These are phyloP conservation scores for Hypomyces perniciosus DNA, from an alignment of 2,329 filamentous ascomycete species.

Conservation along the genomic window DNA sequence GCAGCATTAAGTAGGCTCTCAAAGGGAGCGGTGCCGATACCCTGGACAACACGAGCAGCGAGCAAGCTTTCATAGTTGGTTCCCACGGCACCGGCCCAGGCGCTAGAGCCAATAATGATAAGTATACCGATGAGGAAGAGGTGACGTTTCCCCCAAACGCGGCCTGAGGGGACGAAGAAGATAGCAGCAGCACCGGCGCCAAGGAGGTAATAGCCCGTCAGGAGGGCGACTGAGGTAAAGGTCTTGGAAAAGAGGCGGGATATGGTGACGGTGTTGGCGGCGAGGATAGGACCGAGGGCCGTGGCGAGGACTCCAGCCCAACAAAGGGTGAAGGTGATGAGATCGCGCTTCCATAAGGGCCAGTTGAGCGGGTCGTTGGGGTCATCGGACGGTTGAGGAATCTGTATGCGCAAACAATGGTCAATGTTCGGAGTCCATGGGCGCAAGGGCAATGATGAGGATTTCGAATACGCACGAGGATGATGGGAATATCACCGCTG, in stretches of 20 bases:
- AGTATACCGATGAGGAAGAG: constrained; percentile 72
- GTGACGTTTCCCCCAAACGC: constrained; percentile 91
- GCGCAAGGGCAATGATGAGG: not conserved
- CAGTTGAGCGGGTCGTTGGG: constrained; percentile 83
- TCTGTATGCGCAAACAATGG: constrained; percentile 24
- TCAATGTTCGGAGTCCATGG: not conserved
- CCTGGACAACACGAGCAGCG: constrained; percentile 77
- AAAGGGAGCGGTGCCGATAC: constrained; percentile 79
- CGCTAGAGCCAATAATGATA: constrained; percentile 66
- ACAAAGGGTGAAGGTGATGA: constrained; percentile 73
- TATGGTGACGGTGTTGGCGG: constrained; percentile 78
- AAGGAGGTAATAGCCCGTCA: constrained; percentile 83
- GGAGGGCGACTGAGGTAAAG: constrained; percentile 71
- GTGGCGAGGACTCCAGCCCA: constrained; percentile 77
- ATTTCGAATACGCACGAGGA: constrained; percentile 53
- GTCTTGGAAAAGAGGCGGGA: constrained; percentile 57
- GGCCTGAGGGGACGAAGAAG: constrained; percentile 78
- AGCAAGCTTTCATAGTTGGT: constrained; percentile 66
- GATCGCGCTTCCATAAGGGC: constrained; percentile 79
- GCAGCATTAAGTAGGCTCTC: constrained; percentile 85
- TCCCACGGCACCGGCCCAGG: constrained; percentile 69
- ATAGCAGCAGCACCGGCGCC: constrained; percentile 77
- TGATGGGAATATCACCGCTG: constrained; percentile 60
- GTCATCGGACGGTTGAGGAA: constrained; percentile 83
- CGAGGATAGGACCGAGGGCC: constrained; percentile 77